Percentiles rank a stretch among this genome's conserved stretches.
Evolutionary conservation across 257 asterid genomes (phyloP).

Genomic region (Gentiana macrophylla): DNA sequence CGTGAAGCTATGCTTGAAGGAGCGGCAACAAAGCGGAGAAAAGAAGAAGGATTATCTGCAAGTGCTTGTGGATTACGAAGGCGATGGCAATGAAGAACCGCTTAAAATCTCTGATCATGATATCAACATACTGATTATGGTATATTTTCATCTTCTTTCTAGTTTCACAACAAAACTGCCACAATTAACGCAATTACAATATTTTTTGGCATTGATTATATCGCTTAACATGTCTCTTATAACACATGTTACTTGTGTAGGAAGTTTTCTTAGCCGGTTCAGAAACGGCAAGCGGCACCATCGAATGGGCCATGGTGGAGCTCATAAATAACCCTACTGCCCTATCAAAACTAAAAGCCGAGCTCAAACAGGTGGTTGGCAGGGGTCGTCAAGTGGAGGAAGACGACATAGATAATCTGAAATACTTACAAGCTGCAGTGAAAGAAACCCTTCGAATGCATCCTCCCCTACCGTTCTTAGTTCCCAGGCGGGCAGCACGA

Average conservation of each 20-base stretch:
- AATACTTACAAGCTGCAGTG: conserved; percentile 9
- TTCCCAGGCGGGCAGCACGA: conserved; percentile 10
- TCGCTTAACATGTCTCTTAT: too few species aligned
- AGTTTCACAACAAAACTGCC: too few species aligned
- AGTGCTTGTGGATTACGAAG: conserved; percentile 31
- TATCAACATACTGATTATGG: too few species aligned
- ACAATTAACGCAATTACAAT: too few species aligned
- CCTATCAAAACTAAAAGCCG: conserved; percentile 11
- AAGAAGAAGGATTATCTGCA: conserved; percentile 39
- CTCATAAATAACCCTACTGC: conserved; percentile 11
- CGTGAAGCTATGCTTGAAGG: conserved; percentile 26
- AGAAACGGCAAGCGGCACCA: conserved; percentile 13
- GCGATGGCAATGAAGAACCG: conserved; percentile 20
- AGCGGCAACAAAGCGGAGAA: conserved; percentile 2
- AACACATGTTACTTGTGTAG: not conserved
- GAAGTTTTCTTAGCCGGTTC: conserved; percentile 20
- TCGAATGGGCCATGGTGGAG: conserved; percentile 23
- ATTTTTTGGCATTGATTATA: too few species aligned
- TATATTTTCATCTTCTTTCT: too few species aligned
- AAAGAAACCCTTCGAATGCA: conserved; percentile 18
- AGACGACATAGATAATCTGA: conserved; percentile 12
- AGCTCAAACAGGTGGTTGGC: conserved; percentile 6
- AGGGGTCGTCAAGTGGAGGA: conserved; percentile 4
- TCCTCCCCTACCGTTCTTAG: conserved; percentile 19
- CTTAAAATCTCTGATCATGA: conserved; percentile 17